Evolutionary conservation across 2,329 filamentous ascomycete species (phyloP).

Genomic region (Fusarium sarcochroum): DNA sequence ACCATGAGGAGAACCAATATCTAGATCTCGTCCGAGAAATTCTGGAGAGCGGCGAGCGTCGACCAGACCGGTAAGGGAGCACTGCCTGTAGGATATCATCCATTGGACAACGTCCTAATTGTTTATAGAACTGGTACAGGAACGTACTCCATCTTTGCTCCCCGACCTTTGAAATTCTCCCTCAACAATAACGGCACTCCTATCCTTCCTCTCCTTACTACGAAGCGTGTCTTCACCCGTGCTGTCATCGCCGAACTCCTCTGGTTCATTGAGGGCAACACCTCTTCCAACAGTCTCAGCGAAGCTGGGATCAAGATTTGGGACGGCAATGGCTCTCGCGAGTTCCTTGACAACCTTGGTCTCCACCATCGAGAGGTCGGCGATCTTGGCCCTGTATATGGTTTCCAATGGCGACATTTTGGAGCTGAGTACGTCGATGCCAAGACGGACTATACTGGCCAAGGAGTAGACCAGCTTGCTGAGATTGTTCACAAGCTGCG

Average conservation of each 20-base stretch:
- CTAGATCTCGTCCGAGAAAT: constrained; percentile 90
- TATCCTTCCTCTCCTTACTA: constrained; percentile 93
- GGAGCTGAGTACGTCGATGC: constrained; percentile 89
- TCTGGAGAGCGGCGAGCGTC: constrained; percentile 84
- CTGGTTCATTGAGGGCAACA: constrained; percentile 92
- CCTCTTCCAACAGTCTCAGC: constrained; percentile 82
- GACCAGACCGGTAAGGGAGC: constrained; percentile 79
- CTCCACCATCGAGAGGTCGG: constrained; percentile 85
- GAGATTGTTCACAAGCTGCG: constrained; percentile 90
- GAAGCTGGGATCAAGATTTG: constrained; percentile 93
- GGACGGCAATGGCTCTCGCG: constrained; percentile 95
- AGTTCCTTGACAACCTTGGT: constrained; percentile 88
- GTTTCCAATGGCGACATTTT: constrained; percentile 99
- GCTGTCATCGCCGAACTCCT: constrained; percentile 93
- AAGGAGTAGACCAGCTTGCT: constrained; percentile 93
- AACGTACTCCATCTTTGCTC: constrained; percentile 90
- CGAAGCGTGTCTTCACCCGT: constrained; percentile 94
- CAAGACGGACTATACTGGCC: constrained; percentile 83
- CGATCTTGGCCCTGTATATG: constrained; percentile 95
- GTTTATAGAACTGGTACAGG: constrained; percentile 89
- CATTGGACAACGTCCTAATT: constrained; percentile 9
- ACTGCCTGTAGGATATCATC: not conserved
- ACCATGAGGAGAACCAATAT: constrained; percentile 94
- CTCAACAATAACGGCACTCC: constrained; percentile 75
- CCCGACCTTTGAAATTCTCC: constrained; percentile 86